Evolutionary conservation across 2,329 filamentous ascomycete species (phyloP), one percentile per base, ranked within the genome.

Genomic region (Coniochaeta sp.): DNA sequence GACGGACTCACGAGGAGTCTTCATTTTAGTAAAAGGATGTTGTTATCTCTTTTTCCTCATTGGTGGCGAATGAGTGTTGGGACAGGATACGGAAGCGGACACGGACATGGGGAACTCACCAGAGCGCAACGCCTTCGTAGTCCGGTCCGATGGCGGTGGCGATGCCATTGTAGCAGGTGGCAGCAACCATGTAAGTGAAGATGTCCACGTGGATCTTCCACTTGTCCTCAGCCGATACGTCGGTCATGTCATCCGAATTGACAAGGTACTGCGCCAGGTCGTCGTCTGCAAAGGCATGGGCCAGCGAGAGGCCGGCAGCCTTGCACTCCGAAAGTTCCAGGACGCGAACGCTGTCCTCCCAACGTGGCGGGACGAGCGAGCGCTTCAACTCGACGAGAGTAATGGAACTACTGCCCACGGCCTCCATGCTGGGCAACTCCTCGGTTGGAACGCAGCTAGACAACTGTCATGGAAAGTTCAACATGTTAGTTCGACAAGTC

Each of bases 161-260:
- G 61, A 91, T 73, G 60, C 90, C 91, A 66, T 87, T 87, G 68
- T 89, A 81, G 72, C 85, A 86, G 71, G 92, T 89, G 62, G 89
- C 86, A 61, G 90, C 89, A 57, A 87, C 87, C 66, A 91, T 82
- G 74, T 91, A 93, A 66, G 86, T 87, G 78, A 93, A 84, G 67
- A 92, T 88, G 70, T 88, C 83, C 65, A 89, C 80, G 72, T 95
- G 90, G 54, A 95, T 79, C 65, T 85, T 83, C 87, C 89, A 95
- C 70, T 87, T 88, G 70, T 86, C 78, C 72, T 90, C 84, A 68
- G 85, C 80, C 56, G 84, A 81, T 74, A 82, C 83, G 63, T 79
- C 73, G 63, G 78, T 79, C 74, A 85, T 83, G 71, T 91, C 89
- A 62, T 88, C 85, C 54, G 86, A 85, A 69, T 90, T 84, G 67